Evolutionary conservation across 2,329 filamentous ascomycete species (phyloP), one percentile per base, ranked within the genome.

Genomic region (Alternaria metachromatica): DNA sequence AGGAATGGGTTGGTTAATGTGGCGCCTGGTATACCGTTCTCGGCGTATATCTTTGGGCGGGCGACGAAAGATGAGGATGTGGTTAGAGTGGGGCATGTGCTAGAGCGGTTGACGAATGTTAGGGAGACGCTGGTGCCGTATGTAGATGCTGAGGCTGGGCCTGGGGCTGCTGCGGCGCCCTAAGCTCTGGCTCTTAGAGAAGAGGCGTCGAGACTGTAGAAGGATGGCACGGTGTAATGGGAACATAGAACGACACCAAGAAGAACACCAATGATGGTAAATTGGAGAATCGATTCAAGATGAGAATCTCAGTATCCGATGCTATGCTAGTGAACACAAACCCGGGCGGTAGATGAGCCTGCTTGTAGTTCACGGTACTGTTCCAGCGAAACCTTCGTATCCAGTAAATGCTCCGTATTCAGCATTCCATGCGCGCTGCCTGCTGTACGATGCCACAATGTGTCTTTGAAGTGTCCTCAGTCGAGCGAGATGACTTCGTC

Each of bases 11-110:
- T 89, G 5, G 83, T 87, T 1, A 71, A 76, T 4, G 77, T 75
- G 0, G 87, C 80, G 0, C 87, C 88, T 0, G 86, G 86, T 18
- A 74, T 87, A 3, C 81, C 80, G 13, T 89, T 67, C 8, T 69
- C 62, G 2, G 58, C 44, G 6, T 69, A 60, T 21, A 25, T 64
- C 12, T 69, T 62, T 18, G 62, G 58, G n/a, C 43, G 58, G 8
- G 37, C 55, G 23, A 37, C 46, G 13, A 62, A 49, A 5, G 64
- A 67, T 25, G 62, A 37, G 21, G 53, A 55, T 55, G 62, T 61
- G 21, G n/a, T 66, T 2, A 61, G 48, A 18, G 59, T 67, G 5
- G 64, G 64, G 10, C 10, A 33, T 51, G 54, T 59, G 5, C n/a
- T 65, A 10, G 64, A 67, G 55, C 28, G 26, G 11, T 8, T 41